phyloP scores from a whole-genome alignment of 2,329 filamentous ascomycete genomes.

The Pezicula neosporulosa region DNA sequence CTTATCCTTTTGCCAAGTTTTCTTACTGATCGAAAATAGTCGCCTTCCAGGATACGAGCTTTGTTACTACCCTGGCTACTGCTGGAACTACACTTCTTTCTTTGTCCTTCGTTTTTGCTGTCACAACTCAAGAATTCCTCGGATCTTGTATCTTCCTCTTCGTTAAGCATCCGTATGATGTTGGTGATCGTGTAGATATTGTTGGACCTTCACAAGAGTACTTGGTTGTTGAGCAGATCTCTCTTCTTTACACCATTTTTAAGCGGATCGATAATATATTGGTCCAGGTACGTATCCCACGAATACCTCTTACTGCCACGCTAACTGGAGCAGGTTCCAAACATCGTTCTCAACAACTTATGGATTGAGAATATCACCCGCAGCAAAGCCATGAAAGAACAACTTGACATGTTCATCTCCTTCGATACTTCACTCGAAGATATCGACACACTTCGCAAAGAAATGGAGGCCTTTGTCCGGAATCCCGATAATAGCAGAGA shows the following conservation, averaged over 20 bases:
- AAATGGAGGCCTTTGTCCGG: slow-evolving; percentile 82
- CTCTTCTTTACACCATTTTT: slow-evolving; percentile 89
- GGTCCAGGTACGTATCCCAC: slow-evolving; percentile 38
- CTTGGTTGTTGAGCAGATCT: slow-evolving; percentile 89
- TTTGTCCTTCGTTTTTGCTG: slow-evolving; percentile 93
- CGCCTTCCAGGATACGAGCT: slow-evolving; percentile 83
- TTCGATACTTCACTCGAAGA: slow-evolving; percentile 90
- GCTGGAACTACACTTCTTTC: slow-evolving; percentile 90
- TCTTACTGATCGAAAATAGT: slow-evolving; percentile 43
- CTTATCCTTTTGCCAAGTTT: slow-evolving; percentile 16
- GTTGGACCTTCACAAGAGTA: slow-evolving; percentile 50
- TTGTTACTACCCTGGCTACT: slow-evolving; percentile 81
- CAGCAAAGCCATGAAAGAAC: slow-evolving; percentile 87
- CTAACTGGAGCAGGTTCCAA: slow-evolving; percentile 53
- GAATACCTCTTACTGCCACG: no score
- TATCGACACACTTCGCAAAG: slow-evolving; percentile 76
- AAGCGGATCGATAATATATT: slow-evolving; percentile 76
- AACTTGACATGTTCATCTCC: slow-evolving; percentile 71
- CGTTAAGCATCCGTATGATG: slow-evolving; percentile 96
- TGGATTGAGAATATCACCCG: slow-evolving; percentile 95
- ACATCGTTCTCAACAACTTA: slow-evolving; percentile 86
- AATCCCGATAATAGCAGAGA: slow-evolving; percentile 84
- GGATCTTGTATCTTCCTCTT: slow-evolving; percentile 98
- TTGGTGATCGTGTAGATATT: slow-evolving; percentile 91
- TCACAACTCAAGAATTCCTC: slow-evolving; percentile 90